Evolutionary conservation across 352 stramenopile genomes (phyloP).

Genomic region (Globisporangium camurandrum): DNA sequence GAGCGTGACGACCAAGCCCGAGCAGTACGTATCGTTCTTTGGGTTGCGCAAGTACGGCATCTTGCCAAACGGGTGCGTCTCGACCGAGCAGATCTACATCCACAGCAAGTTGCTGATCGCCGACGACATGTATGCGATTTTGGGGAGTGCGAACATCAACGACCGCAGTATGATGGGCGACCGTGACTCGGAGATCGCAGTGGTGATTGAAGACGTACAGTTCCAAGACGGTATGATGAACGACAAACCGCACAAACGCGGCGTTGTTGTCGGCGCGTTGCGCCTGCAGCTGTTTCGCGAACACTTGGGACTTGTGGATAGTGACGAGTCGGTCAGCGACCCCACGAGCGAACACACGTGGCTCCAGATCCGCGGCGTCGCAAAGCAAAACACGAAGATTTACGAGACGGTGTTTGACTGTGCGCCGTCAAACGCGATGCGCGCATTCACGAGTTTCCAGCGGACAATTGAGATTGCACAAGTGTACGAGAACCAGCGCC

Average conservation of each 20-base stretch:
- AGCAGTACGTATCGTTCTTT: slow-evolving; percentile 82
- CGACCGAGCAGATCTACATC: slow-evolving; percentile 90
- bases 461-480: slow-evolving; percentile 76
- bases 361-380: slow-evolving; percentile 44
- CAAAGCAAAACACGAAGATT: slow-evolving; percentile 64
- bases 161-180: slow-evolving; percentile 92
- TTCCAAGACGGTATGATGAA: slow-evolving; percentile 77
- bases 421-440: slow-evolving; percentile 74
- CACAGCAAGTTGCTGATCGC: slow-evolving; percentile 88
- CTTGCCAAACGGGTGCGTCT: slow-evolving; percentile 64
- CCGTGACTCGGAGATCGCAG: slow-evolving; percentile 81
- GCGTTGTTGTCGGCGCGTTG: slow-evolving; percentile 49
- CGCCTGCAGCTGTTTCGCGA: slow-evolving; percentile 79
- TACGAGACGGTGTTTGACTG: slow-evolving; percentile 83
- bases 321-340: slow-evolving; percentile 48
- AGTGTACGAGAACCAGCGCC: slow-evolving; percentile 83
- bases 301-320: slow-evolving; percentile 61
- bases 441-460: slow-evolving; percentile 66
- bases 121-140: slow-evolving; percentile 87
- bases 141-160: slow-evolving; percentile 95
- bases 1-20: slow-evolving; percentile 49
- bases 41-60: slow-evolving; percentile 80
- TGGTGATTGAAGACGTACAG: slow-evolving; percentile 80
- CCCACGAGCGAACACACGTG: slow-evolving; percentile 56
- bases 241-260: slow-evolving; percentile 55